These are phyloP conservation scores for Grosmannia clavigera DNA, from an alignment of 2,329 filamentous ascomycete genomes.

Conservation along the genomic window DNA sequence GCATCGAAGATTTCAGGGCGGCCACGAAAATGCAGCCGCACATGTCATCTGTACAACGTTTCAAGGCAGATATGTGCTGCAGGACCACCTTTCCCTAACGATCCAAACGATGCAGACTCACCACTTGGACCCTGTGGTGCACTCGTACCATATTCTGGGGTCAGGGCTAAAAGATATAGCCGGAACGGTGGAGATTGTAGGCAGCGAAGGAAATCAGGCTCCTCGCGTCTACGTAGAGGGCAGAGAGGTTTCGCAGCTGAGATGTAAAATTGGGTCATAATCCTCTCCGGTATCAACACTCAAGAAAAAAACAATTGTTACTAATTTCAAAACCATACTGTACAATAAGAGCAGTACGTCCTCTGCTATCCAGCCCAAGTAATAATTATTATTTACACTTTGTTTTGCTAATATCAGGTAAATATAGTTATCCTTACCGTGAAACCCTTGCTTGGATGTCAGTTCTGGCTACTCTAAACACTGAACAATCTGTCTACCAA, in stretches of 20 bases:
- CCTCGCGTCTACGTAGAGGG: background rate
- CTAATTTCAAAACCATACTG: too few species aligned
- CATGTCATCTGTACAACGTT: background rate
- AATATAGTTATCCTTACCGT: too few species aligned
- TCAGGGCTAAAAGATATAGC: background rate
- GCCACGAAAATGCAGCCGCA: background rate
- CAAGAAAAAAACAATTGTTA: too few species aligned
- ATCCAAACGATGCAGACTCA: background rate
- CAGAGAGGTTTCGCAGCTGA: background rate
- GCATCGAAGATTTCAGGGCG: background rate
- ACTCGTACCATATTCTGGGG: background rate
- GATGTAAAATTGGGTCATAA: too few species aligned
- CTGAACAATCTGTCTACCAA: slow-evolving; percentile 3
- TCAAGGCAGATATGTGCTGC: background rate
- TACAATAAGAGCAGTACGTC: too few species aligned
- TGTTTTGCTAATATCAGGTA: too few species aligned
- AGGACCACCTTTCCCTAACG: background rate
- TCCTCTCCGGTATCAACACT: too few species aligned
- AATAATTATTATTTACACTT: too few species aligned
- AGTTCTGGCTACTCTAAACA: too few species aligned
- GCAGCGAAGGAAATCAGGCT: background rate
- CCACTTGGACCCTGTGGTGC: background rate
- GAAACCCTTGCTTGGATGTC: too few species aligned
- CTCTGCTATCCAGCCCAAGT: too few species aligned
- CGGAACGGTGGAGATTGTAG: background rate